Conservation (phyloP, 1,284 basidiomycete species). For the Cutaneotrichosporon dermatis region DNA sequence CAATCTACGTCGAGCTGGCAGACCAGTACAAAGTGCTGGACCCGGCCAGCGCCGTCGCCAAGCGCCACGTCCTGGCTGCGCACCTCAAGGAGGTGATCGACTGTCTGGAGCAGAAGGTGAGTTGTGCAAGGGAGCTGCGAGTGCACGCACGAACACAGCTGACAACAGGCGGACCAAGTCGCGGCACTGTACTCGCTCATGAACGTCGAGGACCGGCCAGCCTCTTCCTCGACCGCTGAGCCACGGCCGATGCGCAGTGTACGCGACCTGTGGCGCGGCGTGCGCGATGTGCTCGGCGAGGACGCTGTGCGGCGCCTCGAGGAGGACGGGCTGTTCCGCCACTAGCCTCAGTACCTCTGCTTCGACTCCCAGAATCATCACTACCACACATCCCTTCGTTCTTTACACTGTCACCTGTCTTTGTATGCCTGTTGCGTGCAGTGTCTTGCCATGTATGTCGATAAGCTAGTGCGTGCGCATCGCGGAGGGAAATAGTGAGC, state of each 20-base stretch:
- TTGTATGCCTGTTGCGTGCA: too few species aligned
- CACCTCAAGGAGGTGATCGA: slow-evolving; percentile 86
- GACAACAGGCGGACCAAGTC: slow-evolving; percentile 74
- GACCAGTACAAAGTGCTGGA: slow-evolving; percentile 86
- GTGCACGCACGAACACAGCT: neutral
- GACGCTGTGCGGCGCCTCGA: slow-evolving; percentile 35
- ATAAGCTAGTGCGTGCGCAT: too few species aligned
- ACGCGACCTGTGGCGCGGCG: slow-evolving; percentile 36
- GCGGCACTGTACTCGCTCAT: slow-evolving; percentile 74
- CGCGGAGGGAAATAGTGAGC: too few species aligned
- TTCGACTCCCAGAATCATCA: too few species aligned
- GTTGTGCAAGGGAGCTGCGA: slow-evolving; percentile 10
- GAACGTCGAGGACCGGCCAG: slow-evolving; percentile 58
- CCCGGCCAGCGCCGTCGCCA: slow-evolving; percentile 68
- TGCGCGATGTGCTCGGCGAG: slow-evolving; percentile 34
- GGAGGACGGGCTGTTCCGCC: slow-evolving; percentile 19
- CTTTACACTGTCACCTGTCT: too few species aligned
- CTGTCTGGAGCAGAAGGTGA: slow-evolving; percentile 76
- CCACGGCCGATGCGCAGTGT: slow-evolving; percentile 14
- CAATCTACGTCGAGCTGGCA: slow-evolving; percentile 78
- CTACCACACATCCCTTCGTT: too few species aligned
- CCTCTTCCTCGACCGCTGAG: neutral
- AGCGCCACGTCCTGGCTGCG: slow-evolving; percentile 72
- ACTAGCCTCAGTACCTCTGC: neutral
- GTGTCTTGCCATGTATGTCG: too few species aligned